Base-by-base conservation (phyloP, 2,329 filamentous ascomycete genomes). In the Alternaria conjuncta region DNA sequence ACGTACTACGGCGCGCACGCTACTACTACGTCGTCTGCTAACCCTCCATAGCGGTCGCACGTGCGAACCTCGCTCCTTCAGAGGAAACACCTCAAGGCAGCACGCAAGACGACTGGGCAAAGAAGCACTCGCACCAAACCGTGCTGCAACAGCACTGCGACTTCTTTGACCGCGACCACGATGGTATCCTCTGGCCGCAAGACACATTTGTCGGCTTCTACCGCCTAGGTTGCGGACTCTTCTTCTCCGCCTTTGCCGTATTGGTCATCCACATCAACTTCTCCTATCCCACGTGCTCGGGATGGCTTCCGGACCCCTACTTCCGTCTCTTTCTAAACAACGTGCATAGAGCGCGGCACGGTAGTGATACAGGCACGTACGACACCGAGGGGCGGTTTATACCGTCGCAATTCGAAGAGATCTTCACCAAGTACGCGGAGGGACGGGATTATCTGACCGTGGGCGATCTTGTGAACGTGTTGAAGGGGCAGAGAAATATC, bases 81-180 rank as follows among this genome's bases (percentile, higher is more conserved):
- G 63, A 71, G 7, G 76, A 82, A 57, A 63, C 68, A 11, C 83
- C 83, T 3, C 63, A 83, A 60, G 83, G 83, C 36, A 85, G 82
- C 0, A 75, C 73, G 0, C 67, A 79, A n/a, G 71, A 74, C 45
- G 70, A 77, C 57, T 84, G 81, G 75, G 74, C 79, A 3, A 62
- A 69, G 21, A 68, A 75, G 1, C 79, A 85, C 65, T 63, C 77
- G 1, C 73, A 83, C 57, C 76, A 84, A 67, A 80, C 79, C 5
- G 75, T 86, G 12, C 79, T 87, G 4, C 84, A 86, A 69, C 85
- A 87, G 68, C 86, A 87, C 71, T 81, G 81, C 68, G 77, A 78
- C 21, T 87, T 85, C 78, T 88, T 84, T 67, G 86, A 87, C 71
- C 68, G 75, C 10, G 85, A 87, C 69, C 68, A 74, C 26, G 86